These are phyloP conservation scores for Medicago ruthenica DNA, from an alignment of 306 rosid species.

Conservation along the genomic window DNA sequence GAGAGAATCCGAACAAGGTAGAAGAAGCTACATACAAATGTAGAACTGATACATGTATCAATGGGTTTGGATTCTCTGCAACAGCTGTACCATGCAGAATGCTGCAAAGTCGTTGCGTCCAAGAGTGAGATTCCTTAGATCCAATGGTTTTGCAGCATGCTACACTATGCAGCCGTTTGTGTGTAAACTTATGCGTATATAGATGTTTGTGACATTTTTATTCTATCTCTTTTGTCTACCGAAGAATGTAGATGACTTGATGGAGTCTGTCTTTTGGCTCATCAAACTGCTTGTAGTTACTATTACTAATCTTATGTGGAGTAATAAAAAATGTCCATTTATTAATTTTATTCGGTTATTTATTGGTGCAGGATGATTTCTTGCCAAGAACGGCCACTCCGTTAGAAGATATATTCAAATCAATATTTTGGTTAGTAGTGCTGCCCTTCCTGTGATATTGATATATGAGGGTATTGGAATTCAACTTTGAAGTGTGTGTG, in stretches of 20 bases:
- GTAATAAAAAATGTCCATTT: background rate
- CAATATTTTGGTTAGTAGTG: slow-evolving; percentile 78
- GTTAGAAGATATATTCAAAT: slow-evolving; percentile 89
- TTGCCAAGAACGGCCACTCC: slow-evolving; percentile 96
- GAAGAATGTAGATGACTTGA: background rate
- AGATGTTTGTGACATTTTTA: background rate
- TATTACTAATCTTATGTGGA: background rate
- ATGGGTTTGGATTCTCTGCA: background rate
- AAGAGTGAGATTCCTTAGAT: background rate
- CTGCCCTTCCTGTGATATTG: slow-evolving; percentile 32
- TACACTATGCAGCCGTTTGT: background rate
- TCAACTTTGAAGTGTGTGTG: slow-evolving; percentile 15
- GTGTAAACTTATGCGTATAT: background rate
- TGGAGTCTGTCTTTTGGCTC: background rate
- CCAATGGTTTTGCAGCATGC: background rate
- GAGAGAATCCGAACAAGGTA: background rate
- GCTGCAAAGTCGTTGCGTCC: background rate
- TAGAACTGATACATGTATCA: background rate
- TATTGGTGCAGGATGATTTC: slow-evolving; percentile 82
- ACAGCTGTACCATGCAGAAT: background rate
- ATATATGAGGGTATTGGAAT: slow-evolving; percentile 18
- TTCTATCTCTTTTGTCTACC: background rate
- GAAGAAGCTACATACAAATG: background rate
- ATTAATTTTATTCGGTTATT: background rate
- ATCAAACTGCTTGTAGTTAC: slow-evolving; percentile 10